Conservation (phyloP, 2,329 filamentous ascomycete genomes). For the Plenodomus lindquistii region DNA sequence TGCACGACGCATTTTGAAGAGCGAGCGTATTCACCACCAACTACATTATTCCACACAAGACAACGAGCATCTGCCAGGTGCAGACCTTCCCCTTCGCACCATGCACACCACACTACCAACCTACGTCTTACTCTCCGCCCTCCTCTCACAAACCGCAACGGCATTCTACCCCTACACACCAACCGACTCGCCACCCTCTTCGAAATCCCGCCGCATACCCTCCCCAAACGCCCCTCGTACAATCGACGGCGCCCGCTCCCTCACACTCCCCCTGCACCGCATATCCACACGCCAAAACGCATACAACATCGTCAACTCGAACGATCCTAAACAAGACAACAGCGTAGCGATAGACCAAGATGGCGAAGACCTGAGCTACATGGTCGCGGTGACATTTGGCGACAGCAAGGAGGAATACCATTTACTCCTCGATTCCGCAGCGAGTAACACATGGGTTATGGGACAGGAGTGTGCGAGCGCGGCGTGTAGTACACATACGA, state of each 20-base stretch:
- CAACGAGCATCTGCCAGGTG: background rate
- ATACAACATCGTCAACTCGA: conserved; percentile 49
- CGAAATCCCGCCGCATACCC: conserved; percentile 9
- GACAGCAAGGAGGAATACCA: conserved; percentile 55
- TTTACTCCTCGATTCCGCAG: conserved; percentile 59
- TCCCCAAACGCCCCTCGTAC: conserved; percentile 1
- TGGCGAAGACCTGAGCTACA: conserved; percentile 59
- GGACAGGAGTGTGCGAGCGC: conserved; percentile 66
- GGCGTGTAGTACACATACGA: conserved; percentile 71
- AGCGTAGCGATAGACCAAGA: conserved; percentile 58
- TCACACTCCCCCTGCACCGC: conserved; percentile 36
- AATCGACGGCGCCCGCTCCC: conserved; percentile 3
- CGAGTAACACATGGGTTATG: conserved; percentile 81
- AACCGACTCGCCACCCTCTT: conserved; percentile 8
- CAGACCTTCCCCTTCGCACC: background rate
- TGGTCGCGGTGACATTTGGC: conserved; percentile 56
- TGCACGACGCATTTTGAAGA: no score
- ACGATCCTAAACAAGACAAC: conserved; percentile 43
- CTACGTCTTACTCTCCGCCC: conserved; percentile 30
- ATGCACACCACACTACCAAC: conserved; percentile 30
- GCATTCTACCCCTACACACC: conserved; percentile 44
- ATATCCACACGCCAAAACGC: conserved; percentile 50
- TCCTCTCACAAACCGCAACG: conserved; percentile 27
- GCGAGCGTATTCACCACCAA: no score
- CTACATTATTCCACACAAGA: background rate